phyloP scores from a whole-genome alignment of 495 filamentous ascomycete genomes.

The Talaromyces liani region DNA sequence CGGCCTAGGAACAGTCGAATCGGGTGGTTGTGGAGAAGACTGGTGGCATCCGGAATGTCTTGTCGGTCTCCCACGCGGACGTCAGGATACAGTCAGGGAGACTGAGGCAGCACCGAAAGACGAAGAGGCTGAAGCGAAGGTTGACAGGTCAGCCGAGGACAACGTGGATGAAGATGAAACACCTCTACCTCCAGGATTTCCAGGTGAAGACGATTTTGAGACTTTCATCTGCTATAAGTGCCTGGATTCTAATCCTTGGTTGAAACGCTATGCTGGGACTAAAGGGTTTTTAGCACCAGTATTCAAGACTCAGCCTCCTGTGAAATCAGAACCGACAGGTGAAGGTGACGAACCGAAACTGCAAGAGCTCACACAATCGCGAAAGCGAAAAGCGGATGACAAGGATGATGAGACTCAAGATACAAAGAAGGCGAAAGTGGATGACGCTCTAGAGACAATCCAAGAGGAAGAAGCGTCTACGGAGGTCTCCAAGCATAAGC shows the following conservation, averaged over 20 bases:
- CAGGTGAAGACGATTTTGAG: slow-evolving; percentile 80
- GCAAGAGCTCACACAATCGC: slow-evolving; percentile 23
- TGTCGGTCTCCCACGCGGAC: slow-evolving; percentile 61
- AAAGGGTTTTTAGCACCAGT: slow-evolving; percentile 75
- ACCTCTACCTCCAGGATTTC: slow-evolving; percentile 75
- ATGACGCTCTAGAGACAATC: slow-evolving; percentile 17
- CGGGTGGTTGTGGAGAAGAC: slow-evolving; percentile 92
- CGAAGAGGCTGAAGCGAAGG: slow-evolving; percentile 13
- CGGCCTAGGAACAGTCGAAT: slow-evolving; percentile 69
- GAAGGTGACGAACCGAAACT: neutral
- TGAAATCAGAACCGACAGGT: slow-evolving; percentile 6
- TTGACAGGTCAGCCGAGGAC: slow-evolving; percentile 24
- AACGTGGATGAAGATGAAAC: slow-evolving; percentile 38
- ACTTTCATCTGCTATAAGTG: slow-evolving; percentile 93
- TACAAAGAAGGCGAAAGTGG: slow-evolving; percentile 56
- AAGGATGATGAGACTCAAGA: slow-evolving; percentile 30
- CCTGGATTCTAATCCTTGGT: slow-evolving; percentile 80
- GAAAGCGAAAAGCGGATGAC: slow-evolving; percentile 72
- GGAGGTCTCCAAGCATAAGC: slow-evolving; percentile 29
- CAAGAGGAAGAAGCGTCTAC: slow-evolving; percentile 16
- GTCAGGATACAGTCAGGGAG: slow-evolving; percentile 23
- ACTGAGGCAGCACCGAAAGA: slow-evolving; percentile 15
- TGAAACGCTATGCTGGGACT: slow-evolving; percentile 81
- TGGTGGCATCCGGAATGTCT: slow-evolving; percentile 98
- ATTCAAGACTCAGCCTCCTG: slow-evolving; percentile 27